Evolutionary conservation across 768 basidiomycete genomes (phyloP).

Genomic region (Gautieria morchelliformis): DNA sequence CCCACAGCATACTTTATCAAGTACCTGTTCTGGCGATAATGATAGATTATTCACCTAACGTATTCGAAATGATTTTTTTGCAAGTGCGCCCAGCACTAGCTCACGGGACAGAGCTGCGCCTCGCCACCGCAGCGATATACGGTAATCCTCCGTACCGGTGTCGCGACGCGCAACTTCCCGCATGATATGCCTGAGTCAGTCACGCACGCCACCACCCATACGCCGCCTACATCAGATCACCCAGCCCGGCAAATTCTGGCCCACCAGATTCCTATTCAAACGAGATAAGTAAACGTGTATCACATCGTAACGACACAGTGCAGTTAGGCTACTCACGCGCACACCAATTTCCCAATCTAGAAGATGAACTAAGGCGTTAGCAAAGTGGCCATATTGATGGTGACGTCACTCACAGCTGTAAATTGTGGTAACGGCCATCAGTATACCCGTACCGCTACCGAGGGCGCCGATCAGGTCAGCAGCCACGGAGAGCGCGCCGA

Average conservation of each 20-base stretch:
- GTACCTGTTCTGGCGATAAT: no score
- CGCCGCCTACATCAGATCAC: constrained; percentile 54
- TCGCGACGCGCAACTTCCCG: no score
- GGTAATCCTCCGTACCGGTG: no score
- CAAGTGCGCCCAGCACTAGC: no score
- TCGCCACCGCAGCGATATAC: no score
- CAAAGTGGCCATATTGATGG: neutral
- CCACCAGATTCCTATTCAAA: constrained; percentile 57
- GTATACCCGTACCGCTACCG: constrained; percentile 89
- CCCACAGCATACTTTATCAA: no score
- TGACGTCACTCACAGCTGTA: constrained; percentile 63
- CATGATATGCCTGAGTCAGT: no score
- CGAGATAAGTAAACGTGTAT: neutral
- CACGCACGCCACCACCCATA: neutral
- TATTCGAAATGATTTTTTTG: no score
- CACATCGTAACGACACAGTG: neutral
- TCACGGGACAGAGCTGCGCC: no score
- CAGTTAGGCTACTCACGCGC: constrained; percentile 30
- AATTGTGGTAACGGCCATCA: constrained; percentile 97
- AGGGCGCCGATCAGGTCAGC: constrained; percentile 96
- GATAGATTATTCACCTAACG: no score
- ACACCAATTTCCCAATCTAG: constrained; percentile 94
- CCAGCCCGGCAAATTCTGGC: constrained; percentile 72
- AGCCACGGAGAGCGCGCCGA: constrained; percentile 81
- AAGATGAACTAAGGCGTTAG: neutral